Evolutionary conservation across 768 basidiomycete genomes (phyloP).

Genomic region (Boletus sp.): DNA sequence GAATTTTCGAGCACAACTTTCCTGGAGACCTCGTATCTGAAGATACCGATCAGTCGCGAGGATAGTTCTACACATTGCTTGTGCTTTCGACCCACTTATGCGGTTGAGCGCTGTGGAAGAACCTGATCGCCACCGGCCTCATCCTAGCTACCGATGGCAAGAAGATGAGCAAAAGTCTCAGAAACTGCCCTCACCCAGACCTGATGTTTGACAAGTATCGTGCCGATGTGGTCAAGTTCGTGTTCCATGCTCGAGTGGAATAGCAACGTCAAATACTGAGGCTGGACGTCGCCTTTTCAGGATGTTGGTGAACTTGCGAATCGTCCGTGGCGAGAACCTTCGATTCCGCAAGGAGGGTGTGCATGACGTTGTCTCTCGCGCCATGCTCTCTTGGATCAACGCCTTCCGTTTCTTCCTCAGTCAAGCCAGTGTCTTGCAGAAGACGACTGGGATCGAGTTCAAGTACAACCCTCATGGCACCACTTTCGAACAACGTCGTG

Average conservation of each 20-base stretch:
- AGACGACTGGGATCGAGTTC: conserved; percentile 74
- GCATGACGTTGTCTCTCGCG: conserved; percentile 91
- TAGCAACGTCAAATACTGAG: background rate
- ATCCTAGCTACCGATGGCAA: conserved; percentile 96
- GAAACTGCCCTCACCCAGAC: conserved; percentile 96
- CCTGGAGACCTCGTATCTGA: conserved; percentile 98
- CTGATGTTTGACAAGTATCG: conserved; percentile 88
- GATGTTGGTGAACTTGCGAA: conserved; percentile 99
- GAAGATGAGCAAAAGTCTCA: conserved; percentile 98
- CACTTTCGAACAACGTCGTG: conserved; percentile 90
- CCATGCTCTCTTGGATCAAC: conserved; percentile 96
- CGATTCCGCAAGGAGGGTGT: conserved; percentile 98
- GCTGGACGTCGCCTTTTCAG: conserved; percentile 37
- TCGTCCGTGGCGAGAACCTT: conserved; percentile 96
- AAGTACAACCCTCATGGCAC: conserved; percentile 84
- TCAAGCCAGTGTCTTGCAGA: conserved; percentile 86
- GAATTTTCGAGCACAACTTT: conserved; percentile 80
- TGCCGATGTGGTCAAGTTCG: conserved; percentile 88
- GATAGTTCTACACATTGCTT: conserved; percentile 99
- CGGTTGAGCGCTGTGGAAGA: conserved; percentile 94
- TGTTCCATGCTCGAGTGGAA: background rate
- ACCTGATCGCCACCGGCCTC: conserved; percentile 93
- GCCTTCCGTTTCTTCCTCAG: conserved; percentile 99
- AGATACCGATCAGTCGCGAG: conserved; percentile 97
- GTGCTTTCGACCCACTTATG: conserved; percentile 96